A percentile compares a stretch with the other conserved stretches of the same genome.
These are phyloP conservation scores for Orbilia brochopaga DNA, from an alignment of 2,329 filamentous ascomycete genomes.

Conservation along the genomic window DNA sequence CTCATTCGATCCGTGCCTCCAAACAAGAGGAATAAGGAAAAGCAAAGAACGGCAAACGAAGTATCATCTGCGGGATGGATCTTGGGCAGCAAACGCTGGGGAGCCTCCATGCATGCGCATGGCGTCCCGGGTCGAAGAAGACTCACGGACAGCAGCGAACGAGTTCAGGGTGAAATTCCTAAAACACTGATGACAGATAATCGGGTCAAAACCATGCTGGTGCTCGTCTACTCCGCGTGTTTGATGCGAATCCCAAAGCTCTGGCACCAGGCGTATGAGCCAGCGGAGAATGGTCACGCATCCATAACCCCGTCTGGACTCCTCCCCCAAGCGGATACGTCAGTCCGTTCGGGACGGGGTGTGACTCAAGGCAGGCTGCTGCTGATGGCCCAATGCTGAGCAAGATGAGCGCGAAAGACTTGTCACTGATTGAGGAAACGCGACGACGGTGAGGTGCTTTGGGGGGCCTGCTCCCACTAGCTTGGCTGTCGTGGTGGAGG, in stretches of 20 bases:
- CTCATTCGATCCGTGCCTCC: constrained; percentile 33
- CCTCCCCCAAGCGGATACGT: constrained; percentile 33
- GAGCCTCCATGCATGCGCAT: constrained; percentile 2
- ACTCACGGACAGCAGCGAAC: constrained; percentile 7
- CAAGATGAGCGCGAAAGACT: constrained; percentile 40
- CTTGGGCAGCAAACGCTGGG: background rate
- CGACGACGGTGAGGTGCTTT: constrained; percentile 6
- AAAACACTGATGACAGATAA: constrained; percentile 51
- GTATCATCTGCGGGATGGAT: background rate
- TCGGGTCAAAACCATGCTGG: constrained; percentile 36
- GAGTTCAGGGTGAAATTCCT: constrained; percentile 20
- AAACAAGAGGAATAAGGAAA: background rate
- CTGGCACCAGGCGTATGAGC: constrained; percentile 49
- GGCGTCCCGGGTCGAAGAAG: constrained; percentile 1
- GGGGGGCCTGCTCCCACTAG: constrained; percentile 39
- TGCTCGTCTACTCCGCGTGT: constrained; percentile 36
- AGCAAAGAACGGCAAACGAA: background rate
- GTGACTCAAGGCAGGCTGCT: constrained; percentile 49
- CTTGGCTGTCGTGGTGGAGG: constrained; percentile 17
- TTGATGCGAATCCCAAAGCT: constrained; percentile 33
- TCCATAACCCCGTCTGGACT: constrained; percentile 29
- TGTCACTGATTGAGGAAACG: constrained; percentile 39
- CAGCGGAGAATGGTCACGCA: constrained; percentile 37
- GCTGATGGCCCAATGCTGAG: constrained; percentile 42
- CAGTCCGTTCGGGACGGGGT: constrained; percentile 37